Conservation (phyloP, 2,329 filamentous ascomycete species). For the Colletotrichum cordylinicola region DNA sequence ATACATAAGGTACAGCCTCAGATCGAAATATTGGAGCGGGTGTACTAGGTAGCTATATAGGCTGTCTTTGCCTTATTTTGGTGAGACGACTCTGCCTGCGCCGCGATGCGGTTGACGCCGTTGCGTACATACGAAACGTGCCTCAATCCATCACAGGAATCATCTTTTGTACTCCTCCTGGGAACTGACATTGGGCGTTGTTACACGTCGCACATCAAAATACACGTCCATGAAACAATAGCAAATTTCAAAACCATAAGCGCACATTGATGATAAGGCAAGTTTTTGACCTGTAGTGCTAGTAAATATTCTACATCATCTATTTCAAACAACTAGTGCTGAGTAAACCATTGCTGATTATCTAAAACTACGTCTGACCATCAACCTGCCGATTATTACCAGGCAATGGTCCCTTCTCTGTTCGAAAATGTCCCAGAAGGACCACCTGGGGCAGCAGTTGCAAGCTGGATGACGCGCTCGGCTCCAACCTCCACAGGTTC, state of each 20-base stretch:
- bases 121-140: background rate
- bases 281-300: background rate
- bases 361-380: background rate
- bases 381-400: constrained; percentile 2
- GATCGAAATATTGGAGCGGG: background rate
- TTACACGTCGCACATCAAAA: background rate
- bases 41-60: background rate
- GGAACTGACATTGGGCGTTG: background rate
- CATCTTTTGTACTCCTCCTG: background rate
- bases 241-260: background rate
- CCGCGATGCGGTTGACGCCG: background rate
- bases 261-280: background rate
- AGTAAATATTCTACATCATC: background rate
- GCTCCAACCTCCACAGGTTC: constrained; percentile 32
- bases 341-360: background rate
- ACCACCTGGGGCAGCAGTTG: constrained; percentile 32
- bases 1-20: too few relatives aligned
- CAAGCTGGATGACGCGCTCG: constrained; percentile 33
- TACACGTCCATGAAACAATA: background rate
- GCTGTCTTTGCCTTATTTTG: background rate
- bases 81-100: background rate
- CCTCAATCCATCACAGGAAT: background rate
- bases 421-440: constrained; percentile 33
- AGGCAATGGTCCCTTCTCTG: constrained; percentile 25
- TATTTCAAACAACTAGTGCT: background rate